phyloP scores from a whole-genome alignment of 176 grass and related monocot genomes.

The Carex littledalei region DNA sequence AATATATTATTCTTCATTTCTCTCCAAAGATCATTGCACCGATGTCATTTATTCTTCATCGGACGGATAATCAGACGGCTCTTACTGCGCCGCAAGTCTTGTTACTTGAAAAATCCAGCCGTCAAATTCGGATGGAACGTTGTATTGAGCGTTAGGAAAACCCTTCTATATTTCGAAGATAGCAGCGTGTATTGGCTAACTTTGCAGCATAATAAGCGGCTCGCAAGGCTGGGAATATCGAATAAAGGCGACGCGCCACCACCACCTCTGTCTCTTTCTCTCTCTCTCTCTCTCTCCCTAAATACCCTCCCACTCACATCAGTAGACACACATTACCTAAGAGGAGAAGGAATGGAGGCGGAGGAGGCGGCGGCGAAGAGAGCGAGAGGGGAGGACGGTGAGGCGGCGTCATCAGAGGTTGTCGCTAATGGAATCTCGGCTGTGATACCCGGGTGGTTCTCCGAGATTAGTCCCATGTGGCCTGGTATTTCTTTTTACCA shows the following conservation, averaged over 20 bases:
- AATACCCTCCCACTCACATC: neutral
- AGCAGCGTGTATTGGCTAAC: neutral
- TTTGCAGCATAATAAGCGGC: neutral
- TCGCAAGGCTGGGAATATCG: neutral
- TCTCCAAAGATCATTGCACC: neutral
- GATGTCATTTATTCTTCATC: neutral
- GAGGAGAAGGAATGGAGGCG: slow-evolving; percentile 13
- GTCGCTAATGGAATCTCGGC: slow-evolving; percentile 70
- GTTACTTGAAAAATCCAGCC: neutral
- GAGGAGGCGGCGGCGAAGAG: slow-evolving; percentile 21
- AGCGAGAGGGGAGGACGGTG: slow-evolving; percentile 34
- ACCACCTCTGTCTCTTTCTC: neutral
- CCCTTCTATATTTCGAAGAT: neutral
- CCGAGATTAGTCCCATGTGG: slow-evolving; percentile 98
- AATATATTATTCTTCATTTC: neutral
- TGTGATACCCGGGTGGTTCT: slow-evolving; percentile 95
- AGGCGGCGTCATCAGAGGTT: slow-evolving; percentile 5
- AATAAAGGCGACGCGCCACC: slow-evolving; percentile 1
- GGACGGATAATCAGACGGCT: neutral
- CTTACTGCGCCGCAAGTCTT: neutral
- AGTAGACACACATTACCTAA: neutral
- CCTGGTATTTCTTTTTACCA: slow-evolving; percentile 37
- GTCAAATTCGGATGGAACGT: neutral
- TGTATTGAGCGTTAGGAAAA: neutral
- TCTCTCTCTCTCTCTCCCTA: no score